These are phyloP conservation scores for Rhododendron molle DNA, from an alignment of 148 eudicot species.

Conservation along the genomic window DNA sequence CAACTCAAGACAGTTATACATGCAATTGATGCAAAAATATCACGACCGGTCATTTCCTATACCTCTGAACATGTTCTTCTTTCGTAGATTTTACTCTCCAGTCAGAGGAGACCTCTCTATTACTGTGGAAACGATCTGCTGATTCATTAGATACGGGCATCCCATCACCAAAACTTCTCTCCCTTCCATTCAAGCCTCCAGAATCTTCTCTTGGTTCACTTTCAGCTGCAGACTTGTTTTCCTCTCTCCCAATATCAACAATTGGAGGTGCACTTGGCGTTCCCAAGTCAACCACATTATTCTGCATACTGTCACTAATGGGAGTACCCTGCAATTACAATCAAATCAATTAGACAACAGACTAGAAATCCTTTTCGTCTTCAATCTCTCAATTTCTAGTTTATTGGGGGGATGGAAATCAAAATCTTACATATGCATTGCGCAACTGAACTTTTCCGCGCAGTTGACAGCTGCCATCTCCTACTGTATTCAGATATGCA, in stretches of 20 bases:
- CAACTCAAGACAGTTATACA: not conserved
- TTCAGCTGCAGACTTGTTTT: constrained; percentile 20
- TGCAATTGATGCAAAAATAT: not conserved
- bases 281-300: constrained; percentile 49
- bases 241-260: constrained; percentile 35
- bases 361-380: not conserved
- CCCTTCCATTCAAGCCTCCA: constrained; percentile 16
- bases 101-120: constrained; percentile 14
- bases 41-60: not conserved
- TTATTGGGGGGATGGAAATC: not conserved
- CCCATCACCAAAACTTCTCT: constrained; percentile 18
- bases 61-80: constrained; percentile 37
- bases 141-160: constrained; percentile 19
- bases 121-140: constrained; percentile 15
- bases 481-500: constrained; percentile 25
- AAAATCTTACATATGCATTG: constrained; percentile 45
- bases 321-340: constrained; percentile 59
- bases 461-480: constrained; percentile 29
- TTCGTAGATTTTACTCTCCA: constrained; percentile 13
- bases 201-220: constrained; percentile 22
- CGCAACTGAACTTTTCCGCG: constrained; percentile 19
- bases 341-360: not conserved
- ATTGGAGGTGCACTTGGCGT: constrained; percentile 95
- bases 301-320: constrained; percentile 21
- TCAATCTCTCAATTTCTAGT: not conserved